Percentiles rank a stretch among this genome's conserved stretches.
Conservation (phyloP, 2,329 filamentous ascomycete genomes). For the Colletotrichum lentis region DNA sequence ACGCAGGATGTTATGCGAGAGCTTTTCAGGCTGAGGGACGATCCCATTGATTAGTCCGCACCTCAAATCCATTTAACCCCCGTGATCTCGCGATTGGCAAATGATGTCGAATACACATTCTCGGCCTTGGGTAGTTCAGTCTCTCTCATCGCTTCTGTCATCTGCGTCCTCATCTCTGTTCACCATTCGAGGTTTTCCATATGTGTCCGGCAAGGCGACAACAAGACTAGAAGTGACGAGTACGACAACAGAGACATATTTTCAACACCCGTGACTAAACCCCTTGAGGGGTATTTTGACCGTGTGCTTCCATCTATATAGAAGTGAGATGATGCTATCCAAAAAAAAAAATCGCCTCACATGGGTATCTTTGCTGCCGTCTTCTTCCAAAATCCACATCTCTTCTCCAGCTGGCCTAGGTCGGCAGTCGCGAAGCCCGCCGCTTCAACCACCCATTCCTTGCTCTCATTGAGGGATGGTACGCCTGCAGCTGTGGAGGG, state of each 20-base stretch:
- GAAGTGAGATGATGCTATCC: constrained; percentile 1
- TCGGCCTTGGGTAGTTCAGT: not conserved
- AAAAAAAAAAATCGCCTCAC: constrained; percentile 42
- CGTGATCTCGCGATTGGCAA: not conserved
- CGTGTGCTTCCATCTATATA: not conserved
- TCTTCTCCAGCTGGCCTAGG: constrained; percentile 51
- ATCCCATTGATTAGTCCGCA: constrained; percentile 60
- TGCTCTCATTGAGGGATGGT: constrained; percentile 51
- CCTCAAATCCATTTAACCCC: constrained; percentile 2
- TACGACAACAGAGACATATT: no score
- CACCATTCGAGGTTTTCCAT: not conserved
- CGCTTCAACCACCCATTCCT: constrained; percentile 61
- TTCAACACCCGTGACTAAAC: not conserved
- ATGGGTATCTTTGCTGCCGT: constrained; percentile 58
- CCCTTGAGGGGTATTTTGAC: not conserved
- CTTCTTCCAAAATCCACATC: constrained; percentile 64
- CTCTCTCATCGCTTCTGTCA: not conserved
- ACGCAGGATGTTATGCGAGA: constrained; percentile 79
- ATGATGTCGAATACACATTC: not conserved
- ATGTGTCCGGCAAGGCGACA: not conserved
- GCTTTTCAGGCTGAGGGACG: constrained; percentile 79
- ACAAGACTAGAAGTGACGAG: not conserved
- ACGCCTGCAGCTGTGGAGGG: constrained; percentile 53
- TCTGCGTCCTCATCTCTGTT: not conserved
- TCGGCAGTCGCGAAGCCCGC: constrained; percentile 54